Base-by-base conservation (phyloP, 495 filamentous ascomycete species). In the Hypoxylon fragiforme region DNA sequence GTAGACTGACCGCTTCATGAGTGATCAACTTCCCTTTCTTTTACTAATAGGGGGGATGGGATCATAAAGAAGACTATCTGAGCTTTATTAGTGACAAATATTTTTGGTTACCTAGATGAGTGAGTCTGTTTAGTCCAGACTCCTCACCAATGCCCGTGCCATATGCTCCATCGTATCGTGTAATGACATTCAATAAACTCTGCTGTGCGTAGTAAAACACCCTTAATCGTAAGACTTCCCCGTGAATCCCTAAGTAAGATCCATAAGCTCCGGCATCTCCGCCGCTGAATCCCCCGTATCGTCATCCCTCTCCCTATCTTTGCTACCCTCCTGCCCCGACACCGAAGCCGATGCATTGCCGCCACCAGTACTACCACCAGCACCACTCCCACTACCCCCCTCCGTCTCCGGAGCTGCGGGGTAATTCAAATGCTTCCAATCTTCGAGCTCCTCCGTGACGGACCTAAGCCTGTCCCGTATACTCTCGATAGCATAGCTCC, bases 401-500 rank as follows among this genome's bases (percentile, higher is more conserved):
- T 37, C 57, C 1, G 57, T 62, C 50, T 73, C 65, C 3, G 74
- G 63, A 2, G 74, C 65, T 14, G 71, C 68, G 0, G 77, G 78
- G 47, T 77, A 81, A 66, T 88, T 90, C 7, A 94, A 70, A 67
- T 89, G 82, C 57, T 89, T 90, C 89, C 89, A 94, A 68, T 94
- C 89, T 73, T 94, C 89, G 62, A 95, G 85, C 77, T 98, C 94
- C 70, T 98, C 94, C 34, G 90, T 97, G 31, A 96, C 87, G 53
- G 86, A 90, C 59, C 91, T 79, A 55, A 98, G 64, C 21, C 92
- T 77, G 73, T 98, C 94, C 16, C 94, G 77, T 49, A 97, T 91
- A 64, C 90, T 95, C 73, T 98, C 92, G 24, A 97, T 91, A 0
- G 94, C 94, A 72, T 95, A 97, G 34, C 86, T 91, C 0, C 94